These are phyloP conservation scores for Aspergillus fischeri DNA, from an alignment of 2,329 filamentous ascomycete species.

Conservation along the genomic window DNA sequence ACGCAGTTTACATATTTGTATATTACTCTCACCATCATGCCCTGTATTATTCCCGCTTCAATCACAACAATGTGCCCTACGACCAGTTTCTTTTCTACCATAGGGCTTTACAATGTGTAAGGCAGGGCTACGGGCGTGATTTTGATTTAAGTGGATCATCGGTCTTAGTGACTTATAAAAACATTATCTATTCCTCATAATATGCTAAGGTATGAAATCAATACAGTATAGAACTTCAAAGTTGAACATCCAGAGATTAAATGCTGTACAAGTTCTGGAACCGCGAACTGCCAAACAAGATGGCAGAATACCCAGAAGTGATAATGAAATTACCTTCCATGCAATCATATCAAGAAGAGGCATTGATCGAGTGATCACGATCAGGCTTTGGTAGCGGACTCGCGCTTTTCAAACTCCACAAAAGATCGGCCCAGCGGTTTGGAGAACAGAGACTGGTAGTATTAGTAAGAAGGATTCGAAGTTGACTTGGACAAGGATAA, in stretches of 20 bases:
- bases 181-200: background rate
- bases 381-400: conserved; percentile 23
- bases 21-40: background rate
- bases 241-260: background rate
- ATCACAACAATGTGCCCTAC: conserved; percentile 12
- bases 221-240: background rate
- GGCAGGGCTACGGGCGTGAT: background rate
- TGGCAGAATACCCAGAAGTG: background rate
- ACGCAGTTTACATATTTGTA: conserved; percentile 10
- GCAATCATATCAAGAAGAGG: background rate
- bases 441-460: conserved; percentile 59
- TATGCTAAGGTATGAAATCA: background rate
- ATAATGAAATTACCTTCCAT: background rate
- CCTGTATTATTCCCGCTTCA: background rate
- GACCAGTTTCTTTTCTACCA: background rate
- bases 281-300: background rate
- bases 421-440: conserved; percentile 66
- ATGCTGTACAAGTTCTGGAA: background rate
- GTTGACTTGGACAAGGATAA: background rate
- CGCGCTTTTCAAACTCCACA: conserved; percentile 65
- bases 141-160: background rate
- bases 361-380: background rate
- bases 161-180: conserved; percentile 1
- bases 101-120: background rate
- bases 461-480: background rate